These are phyloP conservation scores for Torulaspora delbrueckii DNA, from an alignment of 805 yeast genomes.

Conservation along the genomic window DNA sequence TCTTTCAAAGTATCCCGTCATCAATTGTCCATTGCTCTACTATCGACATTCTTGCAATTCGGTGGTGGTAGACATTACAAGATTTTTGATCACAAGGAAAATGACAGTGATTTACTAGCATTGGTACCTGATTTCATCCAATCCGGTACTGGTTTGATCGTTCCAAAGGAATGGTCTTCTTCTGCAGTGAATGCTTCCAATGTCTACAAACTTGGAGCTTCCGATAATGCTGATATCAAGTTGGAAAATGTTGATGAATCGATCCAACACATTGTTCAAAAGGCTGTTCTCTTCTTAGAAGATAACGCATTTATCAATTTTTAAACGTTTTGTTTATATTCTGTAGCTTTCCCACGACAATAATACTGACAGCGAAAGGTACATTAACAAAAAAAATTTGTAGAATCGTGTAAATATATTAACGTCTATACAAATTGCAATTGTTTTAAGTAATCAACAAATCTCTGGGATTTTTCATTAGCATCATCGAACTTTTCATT, in stretches of 20 bases:
- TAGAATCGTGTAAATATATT: neutral
- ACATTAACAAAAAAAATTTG: neutral
- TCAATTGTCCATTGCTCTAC: constrained; percentile 74
- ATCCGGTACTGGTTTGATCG: constrained; percentile 89
- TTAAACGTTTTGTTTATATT: constrained; percentile 22
- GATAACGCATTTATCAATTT: constrained; percentile 75
- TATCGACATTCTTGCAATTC: constrained; percentile 85
- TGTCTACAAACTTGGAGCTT: constrained; percentile 43
- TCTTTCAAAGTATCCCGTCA: constrained; percentile 54
- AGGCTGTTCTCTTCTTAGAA: constrained; percentile 66
- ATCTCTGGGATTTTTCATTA: constrained; percentile 23
- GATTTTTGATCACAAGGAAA: constrained; percentile 46
- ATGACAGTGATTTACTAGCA: constrained; percentile 67
- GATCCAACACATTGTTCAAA: constrained; percentile 67
- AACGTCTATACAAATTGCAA: constrained; percentile 10
- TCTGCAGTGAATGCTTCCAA: constrained; percentile 22
- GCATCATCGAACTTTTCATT: constrained; percentile 24
- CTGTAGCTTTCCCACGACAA: neutral
- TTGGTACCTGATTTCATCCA: constrained; percentile 40
- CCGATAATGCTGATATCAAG: constrained; percentile 53
- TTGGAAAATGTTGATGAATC: constrained; percentile 51
- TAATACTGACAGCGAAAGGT: neutral
- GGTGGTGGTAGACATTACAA: constrained; percentile 75
- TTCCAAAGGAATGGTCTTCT: constrained; percentile 37
- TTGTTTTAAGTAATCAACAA: constrained; percentile 23